Evolutionary conservation across 176 grass and related monocot species (phyloP), one percentile per base, ranked within the genome.

Genomic region (Puya raimondii): DNA sequence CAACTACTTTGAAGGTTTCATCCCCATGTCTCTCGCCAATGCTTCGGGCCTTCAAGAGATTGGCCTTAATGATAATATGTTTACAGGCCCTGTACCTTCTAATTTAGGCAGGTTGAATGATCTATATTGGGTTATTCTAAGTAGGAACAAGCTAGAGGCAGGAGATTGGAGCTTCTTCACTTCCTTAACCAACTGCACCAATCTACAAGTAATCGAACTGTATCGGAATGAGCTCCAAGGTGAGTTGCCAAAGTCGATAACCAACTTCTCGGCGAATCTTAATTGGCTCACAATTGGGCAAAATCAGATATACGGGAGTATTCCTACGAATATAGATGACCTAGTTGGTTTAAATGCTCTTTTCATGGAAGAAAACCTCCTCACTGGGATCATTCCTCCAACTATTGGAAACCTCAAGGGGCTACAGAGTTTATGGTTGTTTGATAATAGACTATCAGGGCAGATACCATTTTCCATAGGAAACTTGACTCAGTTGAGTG

Each of bases 381-480:
- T 88, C 57, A 77, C 80, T 49, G 82, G 80, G n/a, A 2, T 17
- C 48, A 88, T 96, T 72, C 91, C 87, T 9, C 10, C 3, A 9
- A 70, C 50, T 3, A 66, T 91, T 48, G 66, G 91, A 20, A 83
- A 78, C 25, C 72, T 96, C 2, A 13, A 1, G 1, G 70, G 78
- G 0, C 58, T 96, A 69, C 0, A 66, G 70, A 0, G 61, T 3
- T 69, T 96, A 11, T 12, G 15, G 29, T 75, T 96, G 2, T 86
- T 73, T 0, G 73, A 0, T 9, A 96, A 96, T 66, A 77, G 11
- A 3, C 71, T 96, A 0, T 81, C 77, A 11, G 80, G 91, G 5
- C 7, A 78, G 23, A 91, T 96, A n/a, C 77, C 77, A 50, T 49
- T 63, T 9, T 49, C 77, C 2, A 47, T 91, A 58, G 83, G 78